Percentiles rank a stretch among this genome's conserved stretches.
These are phyloP conservation scores for Paramyrothecium roridum DNA, from an alignment of 2,329 filamentous ascomycete species.

Conservation along the genomic window DNA sequence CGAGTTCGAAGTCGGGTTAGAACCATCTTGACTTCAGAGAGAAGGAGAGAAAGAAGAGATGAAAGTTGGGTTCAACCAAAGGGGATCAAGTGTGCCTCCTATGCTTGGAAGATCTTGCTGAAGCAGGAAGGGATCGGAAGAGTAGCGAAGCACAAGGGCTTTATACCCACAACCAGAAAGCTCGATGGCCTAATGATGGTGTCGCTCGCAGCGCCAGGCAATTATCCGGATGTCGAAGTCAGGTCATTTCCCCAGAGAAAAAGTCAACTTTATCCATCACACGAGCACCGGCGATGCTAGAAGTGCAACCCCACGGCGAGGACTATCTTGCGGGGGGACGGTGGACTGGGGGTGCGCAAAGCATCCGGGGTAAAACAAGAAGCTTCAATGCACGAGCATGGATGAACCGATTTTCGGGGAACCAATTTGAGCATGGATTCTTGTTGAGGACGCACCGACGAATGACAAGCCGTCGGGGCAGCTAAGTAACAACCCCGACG, in stretches of 20 bases:
- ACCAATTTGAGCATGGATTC: neutral
- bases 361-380: neutral
- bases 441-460: neutral
- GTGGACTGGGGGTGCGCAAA: neutral
- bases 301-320: neutral
- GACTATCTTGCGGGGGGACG: neutral
- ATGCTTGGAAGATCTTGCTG: neutral
- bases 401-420: neutral
- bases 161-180: neutral
- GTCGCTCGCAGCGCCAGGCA: neutral
- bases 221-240: neutral
- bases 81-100: neutral
- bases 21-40: conserved; percentile 10
- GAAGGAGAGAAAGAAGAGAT: neutral
- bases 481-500: conserved; percentile 12
- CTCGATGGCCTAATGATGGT: neutral
- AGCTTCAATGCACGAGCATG: neutral
- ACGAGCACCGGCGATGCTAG: neutral
- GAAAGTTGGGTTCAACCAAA: neutral
- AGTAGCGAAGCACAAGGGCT: neutral
- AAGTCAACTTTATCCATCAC: neutral
- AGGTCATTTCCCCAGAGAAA: neutral
- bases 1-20: conserved; percentile 15
- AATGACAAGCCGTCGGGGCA: conserved; percentile 17
- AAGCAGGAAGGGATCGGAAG: neutral